phyloP scores from a whole-genome alignment of 2,329 filamentous ascomycete species.

The Corinectria fuckeliana region DNA sequence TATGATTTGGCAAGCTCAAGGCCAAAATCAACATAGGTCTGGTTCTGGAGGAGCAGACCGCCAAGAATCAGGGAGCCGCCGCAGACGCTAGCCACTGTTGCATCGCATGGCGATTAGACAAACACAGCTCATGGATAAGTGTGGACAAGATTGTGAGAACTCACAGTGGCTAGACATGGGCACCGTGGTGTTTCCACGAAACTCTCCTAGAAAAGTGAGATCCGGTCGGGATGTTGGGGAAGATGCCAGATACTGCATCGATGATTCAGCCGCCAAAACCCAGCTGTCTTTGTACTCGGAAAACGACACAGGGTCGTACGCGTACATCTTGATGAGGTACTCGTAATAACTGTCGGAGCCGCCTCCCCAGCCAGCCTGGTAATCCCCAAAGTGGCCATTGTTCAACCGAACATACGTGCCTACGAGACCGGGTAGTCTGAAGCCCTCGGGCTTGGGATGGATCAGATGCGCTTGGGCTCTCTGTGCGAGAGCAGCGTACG shows the following conservation, averaged over 20 bases:
- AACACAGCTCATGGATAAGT: background rate
- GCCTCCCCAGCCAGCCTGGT: constrained; percentile 29
- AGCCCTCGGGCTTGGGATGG: constrained; percentile 20
- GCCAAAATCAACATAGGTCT: constrained; percentile 19
- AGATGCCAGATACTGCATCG: constrained; percentile 21
- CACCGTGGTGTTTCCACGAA: constrained; percentile 18
- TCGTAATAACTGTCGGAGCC: constrained; percentile 32
- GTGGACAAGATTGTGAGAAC: background rate
- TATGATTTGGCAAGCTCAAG: constrained; percentile 19
- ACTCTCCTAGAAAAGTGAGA: constrained; percentile 18
- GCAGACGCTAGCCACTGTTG: constrained; percentile 23
- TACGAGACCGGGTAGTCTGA: constrained; percentile 21
- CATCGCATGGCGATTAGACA: background rate
- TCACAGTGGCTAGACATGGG: constrained; percentile 18
- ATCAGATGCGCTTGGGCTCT: constrained; percentile 21
- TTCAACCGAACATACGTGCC: constrained; percentile 20
- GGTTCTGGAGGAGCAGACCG: constrained; percentile 20
- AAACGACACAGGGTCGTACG: constrained; percentile 25
- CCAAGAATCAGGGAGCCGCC: constrained; percentile 21
- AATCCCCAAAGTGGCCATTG: constrained; percentile 21
- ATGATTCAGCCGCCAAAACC: constrained; percentile 19
- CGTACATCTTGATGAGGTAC: constrained; percentile 34
- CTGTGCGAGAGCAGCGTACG: constrained; percentile 21
- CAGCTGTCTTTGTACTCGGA: constrained; percentile 18
- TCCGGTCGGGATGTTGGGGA: constrained; percentile 12